These are phyloP conservation scores for Pichia sp. DNA, from an alignment of 1,139 yeast genomes.

Conservation along the genomic window DNA sequence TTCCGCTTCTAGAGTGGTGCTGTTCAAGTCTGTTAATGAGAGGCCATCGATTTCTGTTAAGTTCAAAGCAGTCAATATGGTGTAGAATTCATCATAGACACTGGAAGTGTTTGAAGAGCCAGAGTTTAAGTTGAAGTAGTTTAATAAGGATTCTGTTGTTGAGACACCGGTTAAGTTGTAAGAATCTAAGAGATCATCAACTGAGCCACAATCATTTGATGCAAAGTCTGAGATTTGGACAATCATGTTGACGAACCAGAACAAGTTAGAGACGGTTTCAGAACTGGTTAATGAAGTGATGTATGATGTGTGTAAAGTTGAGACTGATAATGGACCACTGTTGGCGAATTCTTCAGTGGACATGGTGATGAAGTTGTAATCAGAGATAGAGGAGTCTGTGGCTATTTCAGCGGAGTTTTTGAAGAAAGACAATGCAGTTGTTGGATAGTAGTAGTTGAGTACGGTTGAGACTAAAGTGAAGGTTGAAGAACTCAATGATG, in stretches of 20 bases:
- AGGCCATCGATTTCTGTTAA: slow-evolving; percentile 7
- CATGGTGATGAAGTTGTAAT: background rate
- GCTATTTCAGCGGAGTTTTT: background rate
- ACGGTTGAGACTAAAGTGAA: slow-evolving; percentile 15
- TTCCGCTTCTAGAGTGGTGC: slow-evolving; percentile 15
- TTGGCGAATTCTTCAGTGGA: slow-evolving; percentile 3
- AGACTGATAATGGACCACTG: slow-evolving; percentile 4
- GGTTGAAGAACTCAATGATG: slow-evolving; percentile 19
- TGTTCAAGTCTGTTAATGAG: slow-evolving; percentile 16
- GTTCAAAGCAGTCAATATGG: background rate
- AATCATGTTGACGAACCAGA: slow-evolving; percentile 22
- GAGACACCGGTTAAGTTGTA: slow-evolving; percentile 23
- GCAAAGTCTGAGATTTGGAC: slow-evolving; percentile 19
- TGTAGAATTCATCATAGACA: background rate
- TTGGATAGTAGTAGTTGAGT: slow-evolving; percentile 19
- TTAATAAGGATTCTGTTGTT: slow-evolving; percentile 11
- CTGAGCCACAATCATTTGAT: slow-evolving; percentile 18
- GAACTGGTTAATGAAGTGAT: slow-evolving; percentile 18
- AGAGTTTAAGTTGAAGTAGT: slow-evolving; percentile 17
- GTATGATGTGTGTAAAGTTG: slow-evolving; percentile 12
- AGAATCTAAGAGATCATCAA: slow-evolving; percentile 16
- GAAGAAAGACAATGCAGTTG: slow-evolving; percentile 1
- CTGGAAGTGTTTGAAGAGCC: background rate
- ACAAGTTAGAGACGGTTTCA: slow-evolving; percentile 16
- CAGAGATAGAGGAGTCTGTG: background rate